Base-by-base conservation (phyloP, 2,329 filamentous ascomycete species). In the Ceratocystis huliohia region DNA sequence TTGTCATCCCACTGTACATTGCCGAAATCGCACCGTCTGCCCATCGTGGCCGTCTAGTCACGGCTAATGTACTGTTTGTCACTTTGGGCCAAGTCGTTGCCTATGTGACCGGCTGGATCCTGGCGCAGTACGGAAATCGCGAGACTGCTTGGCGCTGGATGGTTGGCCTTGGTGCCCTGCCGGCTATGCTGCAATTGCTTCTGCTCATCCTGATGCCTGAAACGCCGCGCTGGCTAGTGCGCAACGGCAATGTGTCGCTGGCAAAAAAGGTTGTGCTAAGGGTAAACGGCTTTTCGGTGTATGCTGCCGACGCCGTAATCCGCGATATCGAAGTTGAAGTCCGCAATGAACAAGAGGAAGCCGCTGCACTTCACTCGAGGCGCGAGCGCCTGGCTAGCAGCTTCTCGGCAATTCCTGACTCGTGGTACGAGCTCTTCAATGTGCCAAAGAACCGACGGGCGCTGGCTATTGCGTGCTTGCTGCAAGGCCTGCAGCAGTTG, bases 81-180 rank as follows among this genome's bases (percentile, higher is more conserved):
- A 96, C 92, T 0, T 79, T 89, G 10, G 93, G 93, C 0, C 92
- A 96, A 76, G 89, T 96, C 1, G 83, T 95, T 22, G 92, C 93
- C 1, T 96, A 96, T 74, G 74, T 95, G 1, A 77, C 91, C 5
- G 93, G 93, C 1, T 96, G 89, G 88, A 74, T 80, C 0, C 87
- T 96, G 61, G 81, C 84, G 5, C 80, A 82, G 66, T 78, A 79
- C 67, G 82, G 78, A 0, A 74, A 77, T 67, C 71, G 74, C 25
- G 73, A 72, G 45, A 82, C 81, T 13, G 90, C 88, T 1, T 97
- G 93, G 92, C 81, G 91, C 63, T 95, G 89, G 86, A 92, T 96
- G 83, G 91, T 96, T 0, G 92, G 92, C 0, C 75, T 96, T 0
- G 93, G 92, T 0, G 88, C 88, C 7, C 69, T 88, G 30, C 93